Evolutionary conservation across 495 filamentous ascomycete species (phyloP).

Genomic region (Talaromyces wortmannii): DNA sequence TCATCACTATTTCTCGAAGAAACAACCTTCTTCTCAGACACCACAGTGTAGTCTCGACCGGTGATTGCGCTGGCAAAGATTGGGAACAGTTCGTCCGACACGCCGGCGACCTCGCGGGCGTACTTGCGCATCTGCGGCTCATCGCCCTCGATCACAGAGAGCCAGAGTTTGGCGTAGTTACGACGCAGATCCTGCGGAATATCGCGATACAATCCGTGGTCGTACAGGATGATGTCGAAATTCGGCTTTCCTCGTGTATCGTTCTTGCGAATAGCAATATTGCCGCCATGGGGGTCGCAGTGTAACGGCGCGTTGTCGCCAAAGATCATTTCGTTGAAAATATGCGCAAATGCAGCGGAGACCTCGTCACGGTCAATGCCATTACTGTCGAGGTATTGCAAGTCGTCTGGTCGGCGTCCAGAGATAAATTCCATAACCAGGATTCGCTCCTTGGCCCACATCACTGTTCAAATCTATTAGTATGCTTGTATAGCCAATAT

Average conservation of each 20-base stretch:
- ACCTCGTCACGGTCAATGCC: constrained; percentile 94
- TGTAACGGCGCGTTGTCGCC: constrained; percentile 83
- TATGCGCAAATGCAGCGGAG: constrained; percentile 79
- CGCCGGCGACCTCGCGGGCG: constrained; percentile 79
- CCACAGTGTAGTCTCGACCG: constrained; percentile 77
- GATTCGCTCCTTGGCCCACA: constrained; percentile 85
- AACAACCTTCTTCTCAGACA: constrained; percentile 51
- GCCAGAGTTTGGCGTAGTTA: constrained; percentile 95
- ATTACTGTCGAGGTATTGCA: constrained; percentile 76
- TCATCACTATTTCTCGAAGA: constrained; percentile 55
- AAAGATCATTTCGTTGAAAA: constrained; percentile 99
- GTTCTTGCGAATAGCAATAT: constrained; percentile 86
- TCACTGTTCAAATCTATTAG: constrained; percentile 40
- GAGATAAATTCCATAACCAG: constrained; percentile 93
- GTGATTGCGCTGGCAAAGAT: constrained; percentile 97
- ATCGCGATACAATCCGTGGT: constrained; percentile 93
- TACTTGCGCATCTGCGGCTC: constrained; percentile 80
- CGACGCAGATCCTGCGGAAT: constrained; percentile 73
- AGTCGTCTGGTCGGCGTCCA: constrained; percentile 82
- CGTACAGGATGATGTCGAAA: constrained; percentile 97
- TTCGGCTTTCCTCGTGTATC: constrained; percentile 53
- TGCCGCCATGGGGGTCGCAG: constrained; percentile 97
- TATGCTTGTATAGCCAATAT: neutral
- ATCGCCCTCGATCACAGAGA: constrained; percentile 87
- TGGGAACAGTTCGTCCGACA: constrained; percentile 88